A percentile compares a stretch with the other conserved stretches of the same genome.
These are phyloP conservation scores for Sporothrix protearum DNA, from an alignment of 2,329 filamentous ascomycete genomes.

Conservation along the genomic window DNA sequence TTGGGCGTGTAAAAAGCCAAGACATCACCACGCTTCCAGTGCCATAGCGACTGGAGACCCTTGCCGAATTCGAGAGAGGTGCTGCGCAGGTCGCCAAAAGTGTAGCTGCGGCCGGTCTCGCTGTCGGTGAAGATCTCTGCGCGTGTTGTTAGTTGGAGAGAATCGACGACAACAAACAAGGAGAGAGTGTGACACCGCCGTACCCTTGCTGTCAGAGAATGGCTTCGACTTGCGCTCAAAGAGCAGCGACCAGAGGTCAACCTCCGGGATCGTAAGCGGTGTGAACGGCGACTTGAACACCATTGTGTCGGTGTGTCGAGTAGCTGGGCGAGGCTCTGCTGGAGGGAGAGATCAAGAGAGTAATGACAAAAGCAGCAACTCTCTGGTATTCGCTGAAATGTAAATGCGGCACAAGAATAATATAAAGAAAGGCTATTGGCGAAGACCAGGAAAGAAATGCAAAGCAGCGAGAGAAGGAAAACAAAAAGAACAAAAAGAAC, in stretches of 20 bases:
- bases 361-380: neutral
- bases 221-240: slow-evolving; percentile 65
- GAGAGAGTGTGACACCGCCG: neutral
- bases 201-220: slow-evolving; percentile 72
- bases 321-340: neutral
- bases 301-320: slow-evolving; percentile 50
- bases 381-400: neutral
- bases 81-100: slow-evolving; percentile 62
- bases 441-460: neutral
- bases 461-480: neutral
- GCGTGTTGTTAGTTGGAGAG: neutral
- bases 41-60: slow-evolving; percentile 68
- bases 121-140: slow-evolving; percentile 75
- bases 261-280: slow-evolving; percentile 63
- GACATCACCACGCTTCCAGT: slow-evolving; percentile 80
- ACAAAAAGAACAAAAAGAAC: neutral
- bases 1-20: slow-evolving; percentile 82
- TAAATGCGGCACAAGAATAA: too few species aligned
- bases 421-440: neutral
- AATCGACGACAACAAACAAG: neutral
- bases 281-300: slow-evolving; percentile 65
- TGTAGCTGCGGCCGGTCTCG: slow-evolving; percentile 66
- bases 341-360: neutral
- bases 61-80: slow-evolving; percentile 73
- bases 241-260: slow-evolving; percentile 75